phyloP scores from a whole-genome alignment of 139 green algal genomes.

The Chlamydomonas sphaeroides region DNA sequence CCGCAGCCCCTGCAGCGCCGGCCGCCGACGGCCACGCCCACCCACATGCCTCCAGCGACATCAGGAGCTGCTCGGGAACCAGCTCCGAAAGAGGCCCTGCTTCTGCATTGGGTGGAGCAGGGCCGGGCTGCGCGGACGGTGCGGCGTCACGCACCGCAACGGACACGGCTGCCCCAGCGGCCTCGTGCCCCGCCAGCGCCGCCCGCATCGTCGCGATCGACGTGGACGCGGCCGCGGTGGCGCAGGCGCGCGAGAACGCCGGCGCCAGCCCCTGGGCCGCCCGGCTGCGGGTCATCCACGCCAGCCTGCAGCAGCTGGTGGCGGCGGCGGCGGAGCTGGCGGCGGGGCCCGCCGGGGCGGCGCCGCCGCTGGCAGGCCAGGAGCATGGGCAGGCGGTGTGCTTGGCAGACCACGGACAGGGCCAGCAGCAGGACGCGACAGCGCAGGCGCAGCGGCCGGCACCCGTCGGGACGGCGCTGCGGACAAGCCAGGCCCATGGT shows the following conservation, averaged over 20 bases:
- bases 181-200: too few species aligned
- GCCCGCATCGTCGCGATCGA: slow-evolving; percentile 51
- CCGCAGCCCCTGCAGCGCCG: background rate
- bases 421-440: too few species aligned
- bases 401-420: too few species aligned
- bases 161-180: background rate
- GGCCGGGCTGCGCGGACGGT: too few species aligned
- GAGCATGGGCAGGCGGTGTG: too few species aligned
- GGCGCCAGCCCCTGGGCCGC: slow-evolving; percentile 41
- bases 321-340: background rate
- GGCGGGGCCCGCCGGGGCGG: too few species aligned
- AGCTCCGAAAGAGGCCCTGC: too few species aligned
- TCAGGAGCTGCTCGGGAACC: too few species aligned
- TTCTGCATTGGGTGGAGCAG: too few species aligned
- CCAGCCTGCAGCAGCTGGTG: slow-evolving; percentile 51
- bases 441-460: background rate
- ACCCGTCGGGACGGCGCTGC: background rate
- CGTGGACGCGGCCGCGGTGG: slow-evolving; percentile 36
- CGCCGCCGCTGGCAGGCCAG: background rate
- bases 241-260: slow-evolving; percentile 48
- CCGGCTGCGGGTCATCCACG: slow-evolving; percentile 33
- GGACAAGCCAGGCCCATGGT: background rate
- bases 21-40: background rate
- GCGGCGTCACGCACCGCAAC: background rate
- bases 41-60: background rate